Evolutionary conservation across 352 stramenopile genomes (phyloP), one percentile per base, ranked within the genome.

Genomic region (Pythium sp.): DNA sequence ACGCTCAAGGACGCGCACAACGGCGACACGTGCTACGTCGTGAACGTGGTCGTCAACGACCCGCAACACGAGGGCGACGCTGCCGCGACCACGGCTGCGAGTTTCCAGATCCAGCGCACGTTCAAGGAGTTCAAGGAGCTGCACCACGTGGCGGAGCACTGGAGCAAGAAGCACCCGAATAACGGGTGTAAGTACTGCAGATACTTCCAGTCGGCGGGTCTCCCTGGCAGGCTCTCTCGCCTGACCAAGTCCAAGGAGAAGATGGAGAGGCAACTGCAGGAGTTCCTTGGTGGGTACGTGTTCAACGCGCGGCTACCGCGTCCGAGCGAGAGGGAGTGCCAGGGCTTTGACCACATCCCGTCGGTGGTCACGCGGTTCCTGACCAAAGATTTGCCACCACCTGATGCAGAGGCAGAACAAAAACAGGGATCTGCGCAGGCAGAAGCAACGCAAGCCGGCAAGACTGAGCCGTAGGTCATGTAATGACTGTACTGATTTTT

Each of bases 51-150:
- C 20, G 1, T 66, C 36, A 32, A 8, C 11, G 54, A 46, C 28
- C 9, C 53, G 38, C 26, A 38, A 22, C 6, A 22, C 28, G 36
- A 67, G 51, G 32, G n/a, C 34, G 26, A 49, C 34, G 38, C 36
- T n/a, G 12, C 11, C 2, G 11, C 38, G 11, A 46, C 38, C 11
- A 12, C 24, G 34, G 28, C 36, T 2, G 26, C 53, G 38, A 62
- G 62, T 26, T 68, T 68, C 62, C 62, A 68, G 62, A 68, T 68
- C 53, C 34, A 62, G 38, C 62, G 62, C 24, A 62, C 62, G 36
- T 28, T 55, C 34, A 41, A 56, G n/a, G 62, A 68, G 51, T 68
- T 68, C 62, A 62, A 68, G 26, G 51, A 61, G 24, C 36, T 68
- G 22, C 51, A 62, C 11, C 54, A 57, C 38, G 24, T 56, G 20